Evolutionary conservation across 148 eudicot species (phyloP).

Genomic region (Cornus suecica): DNA sequence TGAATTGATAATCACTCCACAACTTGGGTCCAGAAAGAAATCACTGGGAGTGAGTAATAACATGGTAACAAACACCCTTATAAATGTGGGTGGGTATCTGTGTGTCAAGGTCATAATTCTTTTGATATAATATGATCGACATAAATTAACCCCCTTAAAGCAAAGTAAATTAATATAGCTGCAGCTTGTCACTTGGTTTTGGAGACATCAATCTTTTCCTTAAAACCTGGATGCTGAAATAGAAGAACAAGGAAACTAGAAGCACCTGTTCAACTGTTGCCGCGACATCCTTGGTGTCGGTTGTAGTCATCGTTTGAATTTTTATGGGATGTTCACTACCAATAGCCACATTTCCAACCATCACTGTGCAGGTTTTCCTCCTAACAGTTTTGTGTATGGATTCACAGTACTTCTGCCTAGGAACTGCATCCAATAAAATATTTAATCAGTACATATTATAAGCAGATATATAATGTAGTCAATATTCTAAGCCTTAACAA

Average conservation of each 20-base stretch:
- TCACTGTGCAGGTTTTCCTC: conserved; percentile 88
- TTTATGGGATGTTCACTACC: conserved; percentile 97
- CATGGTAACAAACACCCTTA: background rate
- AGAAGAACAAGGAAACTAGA: conserved; percentile 7
- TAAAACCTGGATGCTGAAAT: background rate
- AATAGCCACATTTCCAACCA: conserved; percentile 90
- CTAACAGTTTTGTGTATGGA: conserved; percentile 74
- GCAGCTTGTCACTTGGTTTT: background rate
- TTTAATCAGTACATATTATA: background rate
- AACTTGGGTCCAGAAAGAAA: background rate
- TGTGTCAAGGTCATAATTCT: no score
- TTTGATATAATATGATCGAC: background rate
- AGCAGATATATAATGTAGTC: background rate
- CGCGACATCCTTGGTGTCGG: conserved; percentile 92
- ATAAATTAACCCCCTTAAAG: background rate
- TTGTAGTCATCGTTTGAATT: conserved; percentile 96
- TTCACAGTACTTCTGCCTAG: conserved; percentile 92
- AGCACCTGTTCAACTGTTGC: conserved; percentile 85
- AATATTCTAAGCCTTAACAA: background rate
- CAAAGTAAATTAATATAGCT: background rate
- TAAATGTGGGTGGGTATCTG: no score
- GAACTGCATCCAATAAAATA: conserved; percentile 51
- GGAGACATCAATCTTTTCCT: background rate
- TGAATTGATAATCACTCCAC: background rate
- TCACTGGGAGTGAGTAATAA: no score